These are phyloP conservation scores for Thalassiosira sp. DNA, from an alignment of 352 stramenopile genomes.

Conservation along the genomic window DNA sequence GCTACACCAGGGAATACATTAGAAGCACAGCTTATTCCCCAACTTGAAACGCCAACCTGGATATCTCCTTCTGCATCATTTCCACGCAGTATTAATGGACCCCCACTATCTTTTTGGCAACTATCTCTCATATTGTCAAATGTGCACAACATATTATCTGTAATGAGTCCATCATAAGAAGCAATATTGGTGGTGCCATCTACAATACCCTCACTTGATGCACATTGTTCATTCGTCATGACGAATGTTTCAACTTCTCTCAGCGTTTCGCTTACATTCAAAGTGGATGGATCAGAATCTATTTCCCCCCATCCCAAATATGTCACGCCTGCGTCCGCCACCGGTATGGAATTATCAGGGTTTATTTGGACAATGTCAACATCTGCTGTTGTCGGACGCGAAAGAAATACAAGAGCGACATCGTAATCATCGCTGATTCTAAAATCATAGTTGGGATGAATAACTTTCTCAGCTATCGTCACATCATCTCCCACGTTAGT, in stretches of 20 bases:
- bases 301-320: slow-evolving; percentile 29
- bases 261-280: slow-evolving; percentile 1
- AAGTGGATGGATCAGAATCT: not conserved
- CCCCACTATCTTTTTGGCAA: slow-evolving; percentile 26
- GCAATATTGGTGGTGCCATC: not conserved
- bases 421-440: slow-evolving; percentile 16
- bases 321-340: not conserved
- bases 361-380: slow-evolving; percentile 19
- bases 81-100: slow-evolving; percentile 13
- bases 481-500: slow-evolving; percentile 9
- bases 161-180: slow-evolving; percentile 15
- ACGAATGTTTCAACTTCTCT: slow-evolving; percentile 29
- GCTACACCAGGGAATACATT: slow-evolving; percentile 54
- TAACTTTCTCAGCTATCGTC: not conserved
- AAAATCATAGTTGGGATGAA: slow-evolving; percentile 20
- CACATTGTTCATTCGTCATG: slow-evolving; percentile 30
- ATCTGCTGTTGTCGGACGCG: not conserved
- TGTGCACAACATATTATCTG: slow-evolving; percentile 35
- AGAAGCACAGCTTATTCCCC: slow-evolving; percentile 56
- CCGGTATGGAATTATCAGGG: slow-evolving; percentile 1
- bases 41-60: slow-evolving; percentile 60
- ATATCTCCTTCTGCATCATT: slow-evolving; percentile 14
- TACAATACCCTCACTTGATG: slow-evolving; percentile 1
- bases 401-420: slow-evolving; percentile 24
- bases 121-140: slow-evolving; percentile 21